Conservation (phyloP, 495 filamentous ascomycete genomes). For the Annulohypoxylon moriforme region DNA sequence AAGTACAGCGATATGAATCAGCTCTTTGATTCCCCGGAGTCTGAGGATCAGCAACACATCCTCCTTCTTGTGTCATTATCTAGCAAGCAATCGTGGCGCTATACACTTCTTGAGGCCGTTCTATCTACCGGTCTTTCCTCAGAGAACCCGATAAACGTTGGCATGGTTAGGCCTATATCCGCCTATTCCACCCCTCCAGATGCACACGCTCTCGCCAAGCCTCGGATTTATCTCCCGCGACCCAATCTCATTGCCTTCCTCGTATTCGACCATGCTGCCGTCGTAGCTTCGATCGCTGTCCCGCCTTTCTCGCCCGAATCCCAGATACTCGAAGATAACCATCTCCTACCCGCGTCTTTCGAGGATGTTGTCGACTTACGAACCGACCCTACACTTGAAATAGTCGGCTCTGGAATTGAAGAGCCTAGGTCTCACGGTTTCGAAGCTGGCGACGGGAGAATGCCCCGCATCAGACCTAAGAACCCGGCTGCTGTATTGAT, state of each 20-base stretch:
- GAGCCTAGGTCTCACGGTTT: constrained; percentile 57
- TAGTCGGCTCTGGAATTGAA: constrained; percentile 71
- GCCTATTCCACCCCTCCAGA: constrained; percentile 66
- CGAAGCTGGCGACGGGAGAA: constrained; percentile 55
- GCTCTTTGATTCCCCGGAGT: constrained; percentile 52
- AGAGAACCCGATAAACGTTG: constrained; percentile 54
- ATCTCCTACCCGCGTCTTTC: constrained; percentile 68
- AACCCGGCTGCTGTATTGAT: constrained; percentile 77
- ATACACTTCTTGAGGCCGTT: constrained; percentile 59
- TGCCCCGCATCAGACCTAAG: constrained; percentile 63
- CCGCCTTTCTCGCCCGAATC: constrained; percentile 71
- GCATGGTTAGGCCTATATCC: constrained; percentile 69
- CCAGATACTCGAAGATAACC: constrained; percentile 74
- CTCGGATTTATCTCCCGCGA: constrained; percentile 79
- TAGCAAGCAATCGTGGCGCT: constrained; percentile 50
- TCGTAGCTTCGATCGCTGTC: constrained; percentile 74
- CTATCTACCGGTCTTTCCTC: constrained; percentile 45
- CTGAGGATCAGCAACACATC: constrained; percentile 60
- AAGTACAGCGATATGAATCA: constrained; percentile 57
- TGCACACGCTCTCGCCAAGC: constrained; percentile 57
- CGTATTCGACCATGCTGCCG: constrained; percentile 78
- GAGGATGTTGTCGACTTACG: constrained; percentile 88
- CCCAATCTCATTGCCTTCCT: constrained; percentile 85
- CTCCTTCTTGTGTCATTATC: constrained; percentile 55
- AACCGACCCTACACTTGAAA: constrained; percentile 69